Evolutionary conservation across 441 rosid genomes (phyloP).

Genomic region (Pelargonium fulgidum): DNA sequence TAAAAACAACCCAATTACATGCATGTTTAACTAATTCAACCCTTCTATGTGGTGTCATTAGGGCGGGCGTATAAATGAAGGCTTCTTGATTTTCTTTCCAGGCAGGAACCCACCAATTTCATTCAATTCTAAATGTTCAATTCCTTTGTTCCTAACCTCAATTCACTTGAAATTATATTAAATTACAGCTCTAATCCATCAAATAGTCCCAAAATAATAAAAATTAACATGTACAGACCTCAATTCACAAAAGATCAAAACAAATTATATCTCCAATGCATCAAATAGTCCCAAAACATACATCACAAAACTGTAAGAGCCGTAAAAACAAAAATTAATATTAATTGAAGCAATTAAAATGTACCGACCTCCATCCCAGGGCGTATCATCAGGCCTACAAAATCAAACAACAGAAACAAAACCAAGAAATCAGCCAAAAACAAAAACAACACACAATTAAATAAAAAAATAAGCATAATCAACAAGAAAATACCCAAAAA

Average conservation of each 20-base stretch:
- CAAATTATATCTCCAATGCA: not conserved
- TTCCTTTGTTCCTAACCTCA: not conserved
- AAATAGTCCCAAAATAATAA: too few relatives aligned
- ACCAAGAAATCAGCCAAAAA: not conserved
- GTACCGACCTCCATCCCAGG: constrained; percentile 55
- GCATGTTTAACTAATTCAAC: not conserved
- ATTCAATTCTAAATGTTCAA: not conserved
- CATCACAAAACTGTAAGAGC: not conserved
- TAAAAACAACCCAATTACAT: not conserved
- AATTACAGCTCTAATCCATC: not conserved
- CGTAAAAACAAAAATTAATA: too few relatives aligned
- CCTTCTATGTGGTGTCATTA: not conserved
- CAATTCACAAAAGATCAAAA: not conserved
- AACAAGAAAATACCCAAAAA: constrained; percentile 40
- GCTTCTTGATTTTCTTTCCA: not conserved
- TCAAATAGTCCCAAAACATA: not conserved
- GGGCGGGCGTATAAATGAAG: constrained; percentile 2
- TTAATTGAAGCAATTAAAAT: not conserved
- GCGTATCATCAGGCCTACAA: constrained; percentile 55
- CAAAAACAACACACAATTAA: not conserved
- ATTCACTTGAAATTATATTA: not conserved
- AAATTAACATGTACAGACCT: too few relatives aligned
- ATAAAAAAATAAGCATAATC: not conserved
- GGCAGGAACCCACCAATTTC: not conserved
- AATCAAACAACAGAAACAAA: not conserved